Conservation (phyloP, 2,329 filamentous ascomycete genomes). For the Colletotrichum kahawae region DNA sequence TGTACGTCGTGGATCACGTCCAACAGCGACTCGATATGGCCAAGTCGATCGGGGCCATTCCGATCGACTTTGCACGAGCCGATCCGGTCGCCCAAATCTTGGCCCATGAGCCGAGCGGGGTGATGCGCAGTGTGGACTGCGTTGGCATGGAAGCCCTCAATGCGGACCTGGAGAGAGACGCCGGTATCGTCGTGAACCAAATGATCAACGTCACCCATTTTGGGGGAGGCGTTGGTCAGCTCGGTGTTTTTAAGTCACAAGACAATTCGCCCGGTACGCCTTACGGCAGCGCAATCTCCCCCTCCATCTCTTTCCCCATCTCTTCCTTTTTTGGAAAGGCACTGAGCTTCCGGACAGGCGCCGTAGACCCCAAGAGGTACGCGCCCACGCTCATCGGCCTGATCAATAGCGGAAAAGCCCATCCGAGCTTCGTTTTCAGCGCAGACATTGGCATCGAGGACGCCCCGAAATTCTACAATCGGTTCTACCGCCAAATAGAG, state of each 20-base stretch:
- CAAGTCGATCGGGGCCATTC: constrained; percentile 21
- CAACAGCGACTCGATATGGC: constrained; percentile 24
- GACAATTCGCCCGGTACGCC: constrained; percentile 18
- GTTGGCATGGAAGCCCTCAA: constrained; percentile 24
- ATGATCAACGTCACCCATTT: background rate
- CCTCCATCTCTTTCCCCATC: constrained; percentile 23
- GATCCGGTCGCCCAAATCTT: constrained; percentile 23
- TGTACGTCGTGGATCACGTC: constrained; percentile 27
- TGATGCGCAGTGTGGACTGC: constrained; percentile 24
- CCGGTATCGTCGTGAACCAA: constrained; percentile 17
- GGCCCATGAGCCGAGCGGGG: constrained; percentile 11
- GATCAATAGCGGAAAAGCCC: constrained; percentile 24
- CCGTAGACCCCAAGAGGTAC: background rate
- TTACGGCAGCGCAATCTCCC: background rate
- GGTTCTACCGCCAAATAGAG: constrained; percentile 26
- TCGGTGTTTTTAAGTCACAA: constrained; percentile 23
- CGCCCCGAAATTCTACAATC: constrained; percentile 25
- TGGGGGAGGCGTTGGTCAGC: constrained; percentile 26
- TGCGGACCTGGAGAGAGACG: constrained; percentile 13
- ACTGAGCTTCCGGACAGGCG: constrained; percentile 10
- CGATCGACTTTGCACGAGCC: constrained; percentile 23
- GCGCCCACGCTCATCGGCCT: constrained; percentile 22
- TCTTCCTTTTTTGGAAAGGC: constrained; percentile 21
- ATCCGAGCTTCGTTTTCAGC: constrained; percentile 30
- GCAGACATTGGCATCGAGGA: constrained; percentile 22